Evolutionary conservation across 2,329 filamentous ascomycete genomes (phyloP).

Genomic region (Claviceps africana): DNA sequence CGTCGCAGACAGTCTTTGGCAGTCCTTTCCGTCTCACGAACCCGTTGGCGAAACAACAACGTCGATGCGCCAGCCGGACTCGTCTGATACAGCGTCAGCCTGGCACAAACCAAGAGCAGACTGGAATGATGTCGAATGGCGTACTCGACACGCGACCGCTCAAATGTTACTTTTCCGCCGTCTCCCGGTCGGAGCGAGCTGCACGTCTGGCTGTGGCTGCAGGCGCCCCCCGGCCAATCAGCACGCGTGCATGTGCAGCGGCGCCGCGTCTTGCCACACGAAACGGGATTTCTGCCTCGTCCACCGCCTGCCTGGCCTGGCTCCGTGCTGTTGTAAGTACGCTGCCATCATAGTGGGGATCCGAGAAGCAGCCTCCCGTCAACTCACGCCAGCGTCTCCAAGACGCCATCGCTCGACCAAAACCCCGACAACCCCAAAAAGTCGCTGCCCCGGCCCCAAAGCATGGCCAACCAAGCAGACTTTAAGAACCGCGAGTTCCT

Average conservation of each 20-base stretch:
- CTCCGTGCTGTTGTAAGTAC: neutral
- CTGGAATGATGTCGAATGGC: neutral
- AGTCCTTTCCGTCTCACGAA: neutral
- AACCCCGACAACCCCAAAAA: neutral
- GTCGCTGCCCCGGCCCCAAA: conserved; percentile 8
- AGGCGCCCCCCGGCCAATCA: neutral
- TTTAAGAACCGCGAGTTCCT: conserved; percentile 87
- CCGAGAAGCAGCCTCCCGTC: neutral
- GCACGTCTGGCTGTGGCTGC: neutral
- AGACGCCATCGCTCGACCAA: neutral
- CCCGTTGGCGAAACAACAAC: neutral
- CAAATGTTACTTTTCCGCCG: too few species aligned
- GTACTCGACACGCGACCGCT: too few species aligned
- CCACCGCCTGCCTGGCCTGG: conserved; percentile 3
- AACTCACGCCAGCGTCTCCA: neutral
- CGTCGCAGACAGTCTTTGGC: neutral
- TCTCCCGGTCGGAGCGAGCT: too few species aligned
- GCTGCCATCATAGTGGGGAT: conserved; percentile 2
- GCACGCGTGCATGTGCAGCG: neutral
- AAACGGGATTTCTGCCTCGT: neutral
- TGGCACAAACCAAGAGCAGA: neutral
- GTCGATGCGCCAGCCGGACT: neutral
- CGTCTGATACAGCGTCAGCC: neutral
- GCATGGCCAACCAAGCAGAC: conserved; percentile 39
- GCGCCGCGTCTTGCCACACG: neutral